Evolutionary conservation across 208 protist genomes (phyloP).

Genomic region (Acanthamoeba healyi): DNA sequence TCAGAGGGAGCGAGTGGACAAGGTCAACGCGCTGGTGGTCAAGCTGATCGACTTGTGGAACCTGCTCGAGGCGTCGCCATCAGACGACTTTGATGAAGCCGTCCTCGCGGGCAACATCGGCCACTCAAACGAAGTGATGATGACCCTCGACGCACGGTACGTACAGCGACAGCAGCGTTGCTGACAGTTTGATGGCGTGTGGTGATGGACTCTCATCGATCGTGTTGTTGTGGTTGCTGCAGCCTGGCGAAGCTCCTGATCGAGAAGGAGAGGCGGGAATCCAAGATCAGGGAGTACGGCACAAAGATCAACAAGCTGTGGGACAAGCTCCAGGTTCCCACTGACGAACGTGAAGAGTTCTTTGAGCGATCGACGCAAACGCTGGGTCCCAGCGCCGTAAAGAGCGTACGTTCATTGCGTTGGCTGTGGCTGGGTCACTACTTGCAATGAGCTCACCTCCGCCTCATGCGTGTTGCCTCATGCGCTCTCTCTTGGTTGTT

Average conservation of each 20-base stretch:
- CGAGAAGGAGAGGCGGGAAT: not conserved
- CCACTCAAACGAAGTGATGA: constrained; percentile 35
- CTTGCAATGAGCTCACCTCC: not conserved
- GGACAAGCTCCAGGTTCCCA: constrained; percentile 37
- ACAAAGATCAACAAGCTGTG: constrained; percentile 24
- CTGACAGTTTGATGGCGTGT: not conserved
- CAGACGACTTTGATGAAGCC: constrained; percentile 36
- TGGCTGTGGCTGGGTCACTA: too few relatives aligned
- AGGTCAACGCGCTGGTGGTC: constrained; percentile 15
- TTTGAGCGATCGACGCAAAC: constrained; percentile 9
- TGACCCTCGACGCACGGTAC: constrained; percentile 13
- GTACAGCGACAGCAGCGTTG: not conserved
- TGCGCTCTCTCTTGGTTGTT: not conserved
- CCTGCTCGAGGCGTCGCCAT: not conserved
- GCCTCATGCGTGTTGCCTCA: not conserved
- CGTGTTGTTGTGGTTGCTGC: not conserved
- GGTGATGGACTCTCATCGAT: too few relatives aligned
- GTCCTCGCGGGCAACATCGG: constrained; percentile 38
- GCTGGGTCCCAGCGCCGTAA: not conserved
- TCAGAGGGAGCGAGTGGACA: not conserved
- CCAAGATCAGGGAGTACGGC: constrained; percentile 23
- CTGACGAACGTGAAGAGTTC: constrained; percentile 34
- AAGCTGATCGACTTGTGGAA: constrained; percentile 53
- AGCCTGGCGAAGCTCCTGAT: not conserved
- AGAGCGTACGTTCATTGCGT: constrained; percentile 4